phyloP scores from a whole-genome alignment of 345 rosid genomes.

The Geranium brycei region DNA sequence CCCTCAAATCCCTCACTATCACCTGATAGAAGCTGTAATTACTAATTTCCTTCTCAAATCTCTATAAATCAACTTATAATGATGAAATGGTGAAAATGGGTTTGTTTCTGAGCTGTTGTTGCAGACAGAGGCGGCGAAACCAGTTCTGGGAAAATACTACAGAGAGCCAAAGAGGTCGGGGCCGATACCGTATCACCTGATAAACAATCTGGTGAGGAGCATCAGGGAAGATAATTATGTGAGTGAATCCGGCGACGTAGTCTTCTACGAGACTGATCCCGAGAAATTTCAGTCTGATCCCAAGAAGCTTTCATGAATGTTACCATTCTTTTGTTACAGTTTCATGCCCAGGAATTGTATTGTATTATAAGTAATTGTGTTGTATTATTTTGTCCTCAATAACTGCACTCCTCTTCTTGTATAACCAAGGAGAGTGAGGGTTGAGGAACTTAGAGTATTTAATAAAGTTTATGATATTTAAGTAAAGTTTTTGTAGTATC shows the following conservation, averaged over 20 bases:
- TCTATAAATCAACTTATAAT: too few relatives aligned
- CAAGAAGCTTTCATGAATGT: not conserved
- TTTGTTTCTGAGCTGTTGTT: too few relatives aligned
- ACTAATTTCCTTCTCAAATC: not conserved
- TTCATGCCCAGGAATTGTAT: not conserved
- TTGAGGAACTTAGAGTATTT: too few relatives aligned
- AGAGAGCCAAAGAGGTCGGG: constrained; percentile 64
- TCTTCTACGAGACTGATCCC: constrained; percentile 54
- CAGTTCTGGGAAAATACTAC: constrained; percentile 72
- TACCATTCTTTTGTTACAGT: too few relatives aligned
- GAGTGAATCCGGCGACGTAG: constrained; percentile 58
- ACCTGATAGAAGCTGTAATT: constrained; percentile 75
- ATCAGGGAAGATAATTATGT: constrained; percentile 61
- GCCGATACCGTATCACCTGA: constrained; percentile 53
- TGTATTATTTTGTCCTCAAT: too few relatives aligned
- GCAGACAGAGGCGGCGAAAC: constrained; percentile 78
- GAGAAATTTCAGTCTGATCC: constrained; percentile 4
- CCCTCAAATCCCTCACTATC: constrained; percentile 95
- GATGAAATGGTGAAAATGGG: too few relatives aligned
- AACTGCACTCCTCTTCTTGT: too few relatives aligned
- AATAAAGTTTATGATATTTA: too few relatives aligned
- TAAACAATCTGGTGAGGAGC: constrained; percentile 42
- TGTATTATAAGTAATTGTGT: too few relatives aligned
- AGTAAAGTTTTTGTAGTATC: too few relatives aligned
- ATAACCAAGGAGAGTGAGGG: too few relatives aligned